A percentile compares a stretch with the other conserved stretches of the same genome.
phyloP scores from a whole-genome alignment of 805 yeast genomes.

The Candida loeiensis region DNA sequence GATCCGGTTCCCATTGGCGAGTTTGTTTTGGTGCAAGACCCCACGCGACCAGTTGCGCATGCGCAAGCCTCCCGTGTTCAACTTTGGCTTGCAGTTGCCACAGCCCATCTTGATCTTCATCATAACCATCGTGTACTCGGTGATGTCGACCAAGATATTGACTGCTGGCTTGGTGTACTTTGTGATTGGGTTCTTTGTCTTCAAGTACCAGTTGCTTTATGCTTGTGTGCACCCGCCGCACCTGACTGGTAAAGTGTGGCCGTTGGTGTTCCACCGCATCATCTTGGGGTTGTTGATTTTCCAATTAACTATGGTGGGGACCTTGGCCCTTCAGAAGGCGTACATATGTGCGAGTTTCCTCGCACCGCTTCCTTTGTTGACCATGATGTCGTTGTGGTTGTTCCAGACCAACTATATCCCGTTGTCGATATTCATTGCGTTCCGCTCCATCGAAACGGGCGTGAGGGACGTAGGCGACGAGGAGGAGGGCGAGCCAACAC shows the following conservation, averaged over 20 bases:
- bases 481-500: conserved; percentile 39
- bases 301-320: conserved; percentile 91
- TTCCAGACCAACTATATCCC: conserved; percentile 82
- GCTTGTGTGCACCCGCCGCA: conserved; percentile 95
- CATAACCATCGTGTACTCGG: conserved; percentile 82
- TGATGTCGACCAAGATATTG: conserved; percentile 82
- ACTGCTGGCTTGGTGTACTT: conserved; percentile 83
- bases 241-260: conserved; percentile 97
- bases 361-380: conserved; percentile 71
- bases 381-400: conserved; percentile 67
- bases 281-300: conserved; percentile 76
- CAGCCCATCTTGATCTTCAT: conserved; percentile 85
- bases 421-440: conserved; percentile 77
- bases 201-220: conserved; percentile 85
- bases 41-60: conserved; percentile 76
- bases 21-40: conserved; percentile 65
- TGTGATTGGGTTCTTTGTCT: conserved; percentile 79
- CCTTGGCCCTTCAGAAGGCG: conserved; percentile 77
- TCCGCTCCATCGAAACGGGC: conserved; percentile 66
- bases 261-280: conserved; percentile 77
- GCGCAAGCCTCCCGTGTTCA: conserved; percentile 86
- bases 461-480: conserved; percentile 28
- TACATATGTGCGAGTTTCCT: conserved; percentile 68
- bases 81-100: conserved; percentile 87
- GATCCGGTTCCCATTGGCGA: conserved; percentile 57